phyloP scores from a whole-genome alignment of 83 land plant genomes.

The Isoetes engelmannii region DNA sequence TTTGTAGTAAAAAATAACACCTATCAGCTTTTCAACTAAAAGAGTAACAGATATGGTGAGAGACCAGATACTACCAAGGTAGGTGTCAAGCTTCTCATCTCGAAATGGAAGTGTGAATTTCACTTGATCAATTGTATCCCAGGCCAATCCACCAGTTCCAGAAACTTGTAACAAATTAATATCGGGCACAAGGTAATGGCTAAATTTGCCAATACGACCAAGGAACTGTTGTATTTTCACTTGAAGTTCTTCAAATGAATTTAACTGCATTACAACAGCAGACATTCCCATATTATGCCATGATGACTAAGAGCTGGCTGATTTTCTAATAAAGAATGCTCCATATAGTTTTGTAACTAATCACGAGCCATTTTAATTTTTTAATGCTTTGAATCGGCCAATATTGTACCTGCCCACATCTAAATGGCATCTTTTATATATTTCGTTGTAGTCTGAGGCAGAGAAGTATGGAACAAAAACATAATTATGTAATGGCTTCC shows the following conservation, averaged over 20 bases:
- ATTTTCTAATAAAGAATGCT: too few relatives aligned
- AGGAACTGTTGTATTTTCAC: constrained; percentile 38
- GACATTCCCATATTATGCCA: too few relatives aligned
- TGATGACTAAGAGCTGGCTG: too few relatives aligned
- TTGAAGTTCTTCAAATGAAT: constrained; percentile 29
- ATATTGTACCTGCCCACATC: too few relatives aligned
- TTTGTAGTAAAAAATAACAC: neutral
- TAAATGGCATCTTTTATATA: too few relatives aligned
- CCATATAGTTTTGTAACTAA: too few relatives aligned
- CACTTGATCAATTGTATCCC: constrained; percentile 37
- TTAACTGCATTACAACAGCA: constrained; percentile 13
- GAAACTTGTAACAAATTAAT: constrained; percentile 30
- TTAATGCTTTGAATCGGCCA: too few relatives aligned
- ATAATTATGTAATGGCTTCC: too few relatives aligned
- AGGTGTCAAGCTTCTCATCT: constrained; percentile 35
- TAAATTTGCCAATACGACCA: constrained; percentile 34
- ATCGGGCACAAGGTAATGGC: constrained; percentile 35
- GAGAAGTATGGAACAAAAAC: too few relatives aligned
- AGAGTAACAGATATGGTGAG: neutral
- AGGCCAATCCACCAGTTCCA: constrained; percentile 46
- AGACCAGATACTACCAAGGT: constrained; percentile 34
- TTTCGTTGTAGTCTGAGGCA: too few relatives aligned
- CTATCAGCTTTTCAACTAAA: neutral
- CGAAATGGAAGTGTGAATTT: constrained; percentile 41
- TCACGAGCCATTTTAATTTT: too few relatives aligned